A percentile compares a stretch with the other conserved stretches of the same genome.
phyloP scores from a whole-genome alignment of 1,284 basidiomycete genomes.

The Sutorius eximius region DNA sequence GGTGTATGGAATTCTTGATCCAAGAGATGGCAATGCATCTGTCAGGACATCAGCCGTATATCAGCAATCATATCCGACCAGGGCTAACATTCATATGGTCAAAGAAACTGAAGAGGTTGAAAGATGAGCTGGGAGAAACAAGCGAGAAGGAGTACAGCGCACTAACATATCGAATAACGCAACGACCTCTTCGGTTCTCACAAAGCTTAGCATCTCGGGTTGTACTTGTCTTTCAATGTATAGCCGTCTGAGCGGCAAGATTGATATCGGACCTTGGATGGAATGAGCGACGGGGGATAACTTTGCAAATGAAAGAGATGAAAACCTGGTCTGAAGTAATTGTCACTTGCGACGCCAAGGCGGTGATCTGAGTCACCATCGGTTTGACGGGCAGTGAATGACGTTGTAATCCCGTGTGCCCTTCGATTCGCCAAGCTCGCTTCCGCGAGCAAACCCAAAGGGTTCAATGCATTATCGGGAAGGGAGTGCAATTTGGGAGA shows the following conservation, averaged over 20 bases:
- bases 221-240: conserved; percentile 89
- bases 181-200: conserved; percentile 80
- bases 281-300: conserved; percentile 6
- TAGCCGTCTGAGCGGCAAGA: conserved; percentile 79
- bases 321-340: conserved; percentile 91
- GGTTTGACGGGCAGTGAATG: conserved; percentile 39
- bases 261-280: conserved; percentile 72
- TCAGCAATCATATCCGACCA: conserved; percentile 4
- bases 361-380: conserved; percentile 43
- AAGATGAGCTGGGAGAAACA: conserved; percentile 9
- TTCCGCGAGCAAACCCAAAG: conserved; percentile 87
- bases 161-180: conserved; percentile 90
- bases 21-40: conserved; percentile 75
- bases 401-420: conserved; percentile 44
- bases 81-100: conserved; percentile 69
- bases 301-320: not conserved
- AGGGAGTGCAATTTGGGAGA: conserved; percentile 84
- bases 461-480: conserved; percentile 89
- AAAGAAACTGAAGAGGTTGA: conserved; percentile 57
- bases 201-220: conserved; percentile 87
- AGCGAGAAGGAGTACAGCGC: conserved; percentile 10
- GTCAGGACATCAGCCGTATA: conserved; percentile 11
- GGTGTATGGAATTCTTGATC: conserved; percentile 90
- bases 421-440: conserved; percentile 86
- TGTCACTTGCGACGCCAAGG: conserved; percentile 84